Base-by-base conservation (phyloP, 2,329 filamentous ascomycete genomes). In the Diaporthe aspalathi region DNA sequence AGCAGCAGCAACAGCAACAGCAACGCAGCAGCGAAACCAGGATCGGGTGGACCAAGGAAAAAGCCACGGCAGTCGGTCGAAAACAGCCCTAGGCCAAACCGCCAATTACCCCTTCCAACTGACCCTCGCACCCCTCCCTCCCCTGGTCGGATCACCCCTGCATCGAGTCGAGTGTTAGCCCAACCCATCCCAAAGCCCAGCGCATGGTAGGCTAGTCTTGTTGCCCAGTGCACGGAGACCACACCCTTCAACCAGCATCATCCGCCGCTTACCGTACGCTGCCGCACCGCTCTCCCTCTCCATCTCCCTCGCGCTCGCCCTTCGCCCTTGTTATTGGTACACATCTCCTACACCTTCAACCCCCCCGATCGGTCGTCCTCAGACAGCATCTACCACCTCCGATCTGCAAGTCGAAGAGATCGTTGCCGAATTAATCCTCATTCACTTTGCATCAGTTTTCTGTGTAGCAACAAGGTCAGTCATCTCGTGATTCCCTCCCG, bases 391-490 rank as follows among this genome's bases (percentile, higher is more conserved):
- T 53, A 47, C 35, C 27, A 7, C 35, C 24, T 35, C 22, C 29
- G 66, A 57, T 49, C 40, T 49, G 45, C 65, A 68, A 38, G 29
- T 49, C 45, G 52, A 50, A n/a, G 40, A 38, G 27, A 49, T 56
- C 47, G 38, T 32, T 57, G 52, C 52, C n/a, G n/a, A 20, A 38
- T 24, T 32, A 68, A 17, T 20, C 16, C 35, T 35, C 32, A 35
- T 35, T 9, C 45, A n/a, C 22, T 40, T 22, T 17, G 16, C 40
- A 40, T 17, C 43, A 50, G 29, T 63, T 29, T 49, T 49, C 40
- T 47, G 60, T 49, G 27, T 49, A 50, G 53, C 22, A 68, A 60
- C 29, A 29, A 68, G 66, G 66, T 68, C 43, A 68, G 66, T 60
- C 27, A 47, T 49, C n/a, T 60, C 47, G 17, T 62, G 24, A 16